Evolutionary conservation across 768 basidiomycete species (phyloP).

Genomic region (Pulveroboletus sp.): DNA sequence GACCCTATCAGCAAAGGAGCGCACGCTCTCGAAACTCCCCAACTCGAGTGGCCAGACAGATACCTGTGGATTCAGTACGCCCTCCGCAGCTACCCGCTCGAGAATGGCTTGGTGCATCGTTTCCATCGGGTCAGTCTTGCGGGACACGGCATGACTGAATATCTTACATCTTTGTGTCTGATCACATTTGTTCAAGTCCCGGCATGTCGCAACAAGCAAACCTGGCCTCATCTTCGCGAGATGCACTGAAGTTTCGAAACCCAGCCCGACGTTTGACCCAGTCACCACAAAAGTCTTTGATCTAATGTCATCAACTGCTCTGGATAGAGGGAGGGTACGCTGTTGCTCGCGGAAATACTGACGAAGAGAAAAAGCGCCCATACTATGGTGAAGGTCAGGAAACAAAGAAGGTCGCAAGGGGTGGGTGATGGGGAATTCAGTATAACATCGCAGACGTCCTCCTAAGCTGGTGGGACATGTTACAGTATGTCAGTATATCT

Average conservation of each 20-base stretch:
- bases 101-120: constrained; percentile 12
- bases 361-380: constrained; percentile 11
- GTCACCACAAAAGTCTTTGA: constrained; percentile 49
- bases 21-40: constrained; percentile 30
- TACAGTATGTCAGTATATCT: too few relatives aligned
- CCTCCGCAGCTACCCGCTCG: constrained; percentile 7
- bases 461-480: constrained; percentile 7
- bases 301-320: constrained; percentile 30
- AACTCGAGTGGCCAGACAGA: constrained; percentile 34
- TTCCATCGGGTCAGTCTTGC: not conserved
- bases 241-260: constrained; percentile 29
- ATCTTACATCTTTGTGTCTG: constrained; percentile 16
- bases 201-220: constrained; percentile 33
- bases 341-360: constrained; percentile 25
- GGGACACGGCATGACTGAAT: not conserved
- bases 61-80: constrained; percentile 11
- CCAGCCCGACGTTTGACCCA: constrained; percentile 45
- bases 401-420: too few relatives aligned
- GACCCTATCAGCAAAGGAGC: constrained; percentile 32
- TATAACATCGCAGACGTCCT: too few relatives aligned
- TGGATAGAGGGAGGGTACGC: constrained; percentile 14
- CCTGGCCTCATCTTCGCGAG: constrained; percentile 32
- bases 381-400: constrained; percentile 5
- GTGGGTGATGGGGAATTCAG: too few relatives aligned
- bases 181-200: constrained; percentile 28